Conservation (phyloP, 371 early-diverging fungal species). For the Mucor sp. region DNA sequence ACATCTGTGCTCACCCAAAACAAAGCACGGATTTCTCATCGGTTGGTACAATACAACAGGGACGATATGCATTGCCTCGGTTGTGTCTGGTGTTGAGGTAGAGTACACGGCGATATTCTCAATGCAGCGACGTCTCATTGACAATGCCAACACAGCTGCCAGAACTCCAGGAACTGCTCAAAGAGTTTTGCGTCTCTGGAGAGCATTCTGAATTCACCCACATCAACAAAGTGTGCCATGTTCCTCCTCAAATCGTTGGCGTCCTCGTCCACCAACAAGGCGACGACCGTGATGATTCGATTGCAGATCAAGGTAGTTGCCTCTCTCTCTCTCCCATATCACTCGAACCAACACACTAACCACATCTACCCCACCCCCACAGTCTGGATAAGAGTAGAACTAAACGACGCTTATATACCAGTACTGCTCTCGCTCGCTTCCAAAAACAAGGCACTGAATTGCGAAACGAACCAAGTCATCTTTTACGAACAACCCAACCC, state of each 20-base stretch:
- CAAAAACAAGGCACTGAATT: background rate
- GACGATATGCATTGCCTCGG: constrained; percentile 43
- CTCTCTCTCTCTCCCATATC: background rate
- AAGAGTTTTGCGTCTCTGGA: constrained; percentile 33
- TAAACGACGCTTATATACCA: constrained; percentile 38
- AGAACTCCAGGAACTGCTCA: constrained; percentile 24
- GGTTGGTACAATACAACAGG: constrained; percentile 41
- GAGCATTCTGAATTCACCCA: constrained; percentile 33
- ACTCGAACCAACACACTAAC: constrained; percentile 5
- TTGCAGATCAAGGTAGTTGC: constrained; percentile 8
- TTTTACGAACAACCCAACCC: constrained; percentile 71
- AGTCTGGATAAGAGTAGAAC: constrained; percentile 33
- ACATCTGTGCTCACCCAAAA: constrained; percentile 40
- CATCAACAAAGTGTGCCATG: constrained; percentile 40
- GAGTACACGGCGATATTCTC: background rate
- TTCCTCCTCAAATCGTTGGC: constrained; percentile 40
- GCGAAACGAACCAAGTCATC: constrained; percentile 43
- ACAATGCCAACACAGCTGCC: constrained; percentile 26
- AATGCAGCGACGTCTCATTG: background rate
- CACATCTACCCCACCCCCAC: background rate
- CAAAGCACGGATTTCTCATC: constrained; percentile 36
- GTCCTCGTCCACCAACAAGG: constrained; percentile 7
- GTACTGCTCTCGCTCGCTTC: constrained; percentile 16
- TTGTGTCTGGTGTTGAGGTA: constrained; percentile 36
- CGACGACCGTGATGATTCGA: background rate